Conservation (phyloP, 148 eudicot genomes). For the Agrostemma githago region DNA sequence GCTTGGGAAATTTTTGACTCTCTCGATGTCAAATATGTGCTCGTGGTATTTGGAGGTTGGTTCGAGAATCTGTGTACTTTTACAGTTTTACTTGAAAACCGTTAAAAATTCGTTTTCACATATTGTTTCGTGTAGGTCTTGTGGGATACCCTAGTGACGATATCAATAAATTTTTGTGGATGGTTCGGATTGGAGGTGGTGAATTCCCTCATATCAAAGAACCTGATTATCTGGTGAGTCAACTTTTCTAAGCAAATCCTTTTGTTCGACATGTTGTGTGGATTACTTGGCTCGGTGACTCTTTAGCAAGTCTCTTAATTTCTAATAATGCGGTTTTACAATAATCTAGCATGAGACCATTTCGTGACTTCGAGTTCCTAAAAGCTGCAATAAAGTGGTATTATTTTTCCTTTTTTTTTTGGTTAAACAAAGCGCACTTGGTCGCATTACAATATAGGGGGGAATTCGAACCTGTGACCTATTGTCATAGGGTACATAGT, state of each 20-base stretch:
- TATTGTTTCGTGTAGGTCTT: constrained; percentile 51
- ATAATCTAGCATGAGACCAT: too few relatives aligned
- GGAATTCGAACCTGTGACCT: too few relatives aligned
- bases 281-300: neutral
- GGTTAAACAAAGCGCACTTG: too few relatives aligned
- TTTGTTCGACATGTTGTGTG: neutral
- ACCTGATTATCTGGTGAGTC: constrained; percentile 88
- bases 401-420: too few relatives aligned
- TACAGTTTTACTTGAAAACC: neutral
- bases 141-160: constrained; percentile 99
- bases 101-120: constrained; percentile 18
- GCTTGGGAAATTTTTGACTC: constrained; percentile 96
- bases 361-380: too few relatives aligned
- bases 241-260: neutral
- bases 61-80: constrained; percentile 15
- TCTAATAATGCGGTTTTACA: too few relatives aligned
- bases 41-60: constrained; percentile 96
- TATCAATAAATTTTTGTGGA: constrained; percentile 94
- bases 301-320: neutral
- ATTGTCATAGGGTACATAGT: too few relatives aligned
- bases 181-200: constrained; percentile 99
- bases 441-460: too few relatives aligned
- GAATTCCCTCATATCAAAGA: constrained; percentile 97
- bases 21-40: constrained; percentile 96
- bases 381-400: too few relatives aligned